Evolutionary conservation across 345 rosid species (phyloP), one percentile per base, ranked within the genome.

Genomic region (Tarenaya hassleriana): DNA sequence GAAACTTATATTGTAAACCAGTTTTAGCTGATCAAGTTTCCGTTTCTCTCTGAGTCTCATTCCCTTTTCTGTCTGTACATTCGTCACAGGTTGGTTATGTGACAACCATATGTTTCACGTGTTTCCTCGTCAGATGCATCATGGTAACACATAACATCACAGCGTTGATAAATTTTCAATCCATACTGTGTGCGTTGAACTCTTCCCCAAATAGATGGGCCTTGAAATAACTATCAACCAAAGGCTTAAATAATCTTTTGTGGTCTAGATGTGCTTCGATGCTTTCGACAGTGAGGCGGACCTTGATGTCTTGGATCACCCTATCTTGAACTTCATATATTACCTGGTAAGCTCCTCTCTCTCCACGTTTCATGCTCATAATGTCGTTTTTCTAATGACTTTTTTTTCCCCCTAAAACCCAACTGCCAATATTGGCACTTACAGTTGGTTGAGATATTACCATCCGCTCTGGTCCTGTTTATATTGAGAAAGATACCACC

Each of bases 31-130:
- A 16, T 44, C 8, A 40, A 48, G 24, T 13, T 42, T 34, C 15
- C 5, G n/a, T 8, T 31, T 60, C 7, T 15, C 47, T 17, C 10
- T 34, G 18, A 16, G 34, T 37, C 17, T 29, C 34, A 13, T 42
- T 12, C 21, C 35, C 14, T 16, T 24, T 24, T 41, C 3, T 52
- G n/a, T 47, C 10, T 46, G 1, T 33, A 12, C 47, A 33, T 39
- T 49, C n/a, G n/a, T n/a, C n/a, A 60, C 86, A 87, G 94, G 96
- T 84, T 15, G 86, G 96, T 47, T 82, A 60, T 16, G 90, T 88
- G 59, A 82, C 94, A 1, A 77, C 63, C 42, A 75, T 82, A 47
- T 84, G 90, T 62, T 84, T 77, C 66, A n/a, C n/a, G n/a, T n/a
- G n/a, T n/a, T n/a, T n/a, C n/a, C n/a, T n/a, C n/a, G n/a, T n/a